phyloP scores from a whole-genome alignment of 768 basidiomycete genomes.

The Lentinula edodes region DNA sequence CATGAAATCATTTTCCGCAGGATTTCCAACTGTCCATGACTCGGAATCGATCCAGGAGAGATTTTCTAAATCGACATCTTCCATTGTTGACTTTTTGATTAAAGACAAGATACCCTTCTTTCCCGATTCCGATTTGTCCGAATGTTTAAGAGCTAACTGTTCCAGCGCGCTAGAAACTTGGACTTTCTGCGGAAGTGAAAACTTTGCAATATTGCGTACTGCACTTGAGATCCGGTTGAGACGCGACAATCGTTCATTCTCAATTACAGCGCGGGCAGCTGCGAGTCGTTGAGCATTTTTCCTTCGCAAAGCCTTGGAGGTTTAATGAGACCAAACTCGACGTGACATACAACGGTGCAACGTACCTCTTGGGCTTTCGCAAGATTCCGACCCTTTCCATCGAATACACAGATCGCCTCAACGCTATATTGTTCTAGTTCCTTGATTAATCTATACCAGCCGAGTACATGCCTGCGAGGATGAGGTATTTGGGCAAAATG shows the following conservation, averaged over 20 bases:
- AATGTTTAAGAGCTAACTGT: not conserved
- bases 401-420: slow-evolving; percentile 71
- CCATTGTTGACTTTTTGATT: not conserved
- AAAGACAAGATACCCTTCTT: not conserved
- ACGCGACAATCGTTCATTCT: slow-evolving; percentile 51
- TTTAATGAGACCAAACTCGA: not conserved
- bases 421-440: slow-evolving; percentile 58
- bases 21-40: not conserved
- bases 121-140: not conserved
- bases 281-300: slow-evolving; percentile 43
- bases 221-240: slow-evolving; percentile 38
- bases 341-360: not conserved
- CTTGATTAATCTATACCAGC: slow-evolving; percentile 68
- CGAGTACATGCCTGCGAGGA: slow-evolving; percentile 62
- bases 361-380: slow-evolving; percentile 73
- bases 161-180: not conserved
- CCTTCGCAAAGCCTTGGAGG: slow-evolving; percentile 49
- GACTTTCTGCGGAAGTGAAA: not conserved
- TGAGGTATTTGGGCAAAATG: slow-evolving; percentile 68
- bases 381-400: slow-evolving; percentile 57
- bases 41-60: not conserved
- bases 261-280: slow-evolving; percentile 49
- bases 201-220: slow-evolving; percentile 26
- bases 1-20: not conserved
- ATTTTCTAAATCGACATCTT: not conserved